Evolutionary conservation across 2,329 filamentous ascomycete species (phyloP).

Genomic region (Penicillium sp.): DNA sequence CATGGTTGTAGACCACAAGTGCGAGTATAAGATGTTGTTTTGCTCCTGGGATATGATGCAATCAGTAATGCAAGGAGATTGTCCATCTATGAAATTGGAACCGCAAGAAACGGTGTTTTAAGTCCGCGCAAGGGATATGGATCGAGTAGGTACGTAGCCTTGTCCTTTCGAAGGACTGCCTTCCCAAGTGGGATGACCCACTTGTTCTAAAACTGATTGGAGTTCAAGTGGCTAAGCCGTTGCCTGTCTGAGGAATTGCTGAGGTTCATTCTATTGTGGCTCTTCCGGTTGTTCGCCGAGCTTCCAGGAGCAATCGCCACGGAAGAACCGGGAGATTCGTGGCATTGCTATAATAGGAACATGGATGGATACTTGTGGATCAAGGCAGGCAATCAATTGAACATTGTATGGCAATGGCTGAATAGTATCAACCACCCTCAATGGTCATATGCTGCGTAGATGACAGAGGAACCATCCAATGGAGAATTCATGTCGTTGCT

Average conservation of each 20-base stretch:
- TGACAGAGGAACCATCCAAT: neutral
- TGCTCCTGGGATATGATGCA: conserved; percentile 12
- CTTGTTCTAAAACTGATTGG: neutral
- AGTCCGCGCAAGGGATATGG: conserved; percentile 24
- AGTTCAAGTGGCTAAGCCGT: neutral
- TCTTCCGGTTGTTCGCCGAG: neutral
- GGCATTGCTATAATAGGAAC: neutral
- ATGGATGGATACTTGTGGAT: neutral
- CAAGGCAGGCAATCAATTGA: no score
- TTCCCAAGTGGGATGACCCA: neutral
- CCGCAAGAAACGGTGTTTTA: conserved; percentile 9
- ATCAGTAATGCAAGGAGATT: conserved; percentile 18
- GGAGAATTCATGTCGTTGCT: conserved; percentile 1
- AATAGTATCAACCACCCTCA: neutral
- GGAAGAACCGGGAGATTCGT: conserved; percentile 4
- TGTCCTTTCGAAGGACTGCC: neutral
- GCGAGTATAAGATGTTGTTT: neutral
- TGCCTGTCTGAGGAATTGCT: neutral
- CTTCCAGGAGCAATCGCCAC: conserved; percentile 2
- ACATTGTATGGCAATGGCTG: no score
- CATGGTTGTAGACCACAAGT: neutral
- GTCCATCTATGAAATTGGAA: conserved; percentile 7
- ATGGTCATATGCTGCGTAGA: neutral
- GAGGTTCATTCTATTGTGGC: neutral
- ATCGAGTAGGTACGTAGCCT: conserved; percentile 24